Conservation (phyloP, 495 filamentous ascomycete species). For the Trichoderma parareesei region DNA sequence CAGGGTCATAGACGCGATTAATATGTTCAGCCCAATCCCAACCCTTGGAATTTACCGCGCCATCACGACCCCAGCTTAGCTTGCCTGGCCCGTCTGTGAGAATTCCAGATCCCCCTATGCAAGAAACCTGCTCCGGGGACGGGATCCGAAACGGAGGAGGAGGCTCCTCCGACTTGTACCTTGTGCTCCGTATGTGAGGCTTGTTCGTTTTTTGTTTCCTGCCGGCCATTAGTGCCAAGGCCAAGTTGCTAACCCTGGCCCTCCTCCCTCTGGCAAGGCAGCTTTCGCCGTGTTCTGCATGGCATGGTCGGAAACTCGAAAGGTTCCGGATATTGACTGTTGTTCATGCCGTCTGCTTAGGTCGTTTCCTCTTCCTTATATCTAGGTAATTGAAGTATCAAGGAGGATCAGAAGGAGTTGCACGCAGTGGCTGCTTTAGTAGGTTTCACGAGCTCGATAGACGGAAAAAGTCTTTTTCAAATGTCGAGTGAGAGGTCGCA, state of each 20-base stretch:
- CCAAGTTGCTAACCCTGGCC: too few species aligned
- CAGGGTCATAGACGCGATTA: not conserved
- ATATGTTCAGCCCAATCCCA: not conserved
- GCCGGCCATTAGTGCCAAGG: too few species aligned
- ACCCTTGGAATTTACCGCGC: not conserved
- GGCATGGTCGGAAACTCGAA: not conserved
- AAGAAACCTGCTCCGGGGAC: not conserved
- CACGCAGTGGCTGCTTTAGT: too few species aligned
- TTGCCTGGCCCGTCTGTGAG: not conserved
- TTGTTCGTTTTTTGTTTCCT: too few species aligned
- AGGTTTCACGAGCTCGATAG: too few species aligned
- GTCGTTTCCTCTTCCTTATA: not conserved
- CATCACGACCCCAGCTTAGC: not conserved
- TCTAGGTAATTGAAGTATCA: not conserved
- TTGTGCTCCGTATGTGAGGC: too few species aligned
- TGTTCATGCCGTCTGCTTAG: too few species aligned
- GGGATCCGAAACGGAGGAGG: not conserved
- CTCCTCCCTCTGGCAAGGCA: not conserved
- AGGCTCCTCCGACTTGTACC: not conserved
- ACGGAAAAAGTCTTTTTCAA: not conserved
- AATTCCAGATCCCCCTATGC: conserved; percentile 4
- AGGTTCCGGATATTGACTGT: not conserved
- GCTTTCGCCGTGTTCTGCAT: not conserved
- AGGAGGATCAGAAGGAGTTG: not conserved
- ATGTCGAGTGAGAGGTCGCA: not conserved